Evolutionary conservation across 495 filamentous ascomycete genomes (phyloP), one percentile per base, ranked within the genome.

Genomic region (Cryomyces minteri): DNA sequence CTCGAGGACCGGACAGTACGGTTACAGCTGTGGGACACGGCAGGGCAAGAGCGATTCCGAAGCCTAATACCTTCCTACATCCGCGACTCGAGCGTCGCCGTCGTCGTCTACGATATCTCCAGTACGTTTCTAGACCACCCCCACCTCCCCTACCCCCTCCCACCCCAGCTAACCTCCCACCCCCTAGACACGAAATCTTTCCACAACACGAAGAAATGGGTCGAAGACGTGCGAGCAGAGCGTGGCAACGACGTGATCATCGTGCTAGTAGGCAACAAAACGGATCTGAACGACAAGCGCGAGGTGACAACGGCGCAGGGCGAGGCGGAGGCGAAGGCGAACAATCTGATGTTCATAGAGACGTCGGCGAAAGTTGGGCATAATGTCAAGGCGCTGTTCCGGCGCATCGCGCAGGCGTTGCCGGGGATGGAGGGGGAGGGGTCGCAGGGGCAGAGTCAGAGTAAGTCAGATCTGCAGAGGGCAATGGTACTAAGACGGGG

Each of bases 81-180:
- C 53, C 84, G 90, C 53, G 90, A 98, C 68, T 92, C 84, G 11
- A 86, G 79, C 57, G 90, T 98, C 44, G 90, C 90, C 12, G 90
- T 98, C 38, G 90, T 98, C 14, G 90, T 98, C 43, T 98, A 98
- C 67, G 90, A 98, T 65, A 90, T 96, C 54, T 90, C 88, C n/a
- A 90, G 74, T 74, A 61, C 43, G 67, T 36, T 29, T 29, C 30
- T 25, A 41, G 6, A 29, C 43, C 30, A 31, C 40, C 8, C 36
- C 30, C 10, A 8, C 28, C 47, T 4, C n/a, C 33, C 36, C 44
- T 28, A 29, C 34, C 40, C 11, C 8, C 32, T 32, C 40, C 40
- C 9, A 10, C 12, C 45, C 29, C 40, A n/a, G 8, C 40, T 40
- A n/a, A 37, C 28, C 11, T 18, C 25, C 6, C 52, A n/a, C 31